A percentile compares a stretch with the other conserved stretches of the same genome.
Conservation (phyloP, 495 filamentous ascomycete species). For the Bryoglossum gracile region DNA sequence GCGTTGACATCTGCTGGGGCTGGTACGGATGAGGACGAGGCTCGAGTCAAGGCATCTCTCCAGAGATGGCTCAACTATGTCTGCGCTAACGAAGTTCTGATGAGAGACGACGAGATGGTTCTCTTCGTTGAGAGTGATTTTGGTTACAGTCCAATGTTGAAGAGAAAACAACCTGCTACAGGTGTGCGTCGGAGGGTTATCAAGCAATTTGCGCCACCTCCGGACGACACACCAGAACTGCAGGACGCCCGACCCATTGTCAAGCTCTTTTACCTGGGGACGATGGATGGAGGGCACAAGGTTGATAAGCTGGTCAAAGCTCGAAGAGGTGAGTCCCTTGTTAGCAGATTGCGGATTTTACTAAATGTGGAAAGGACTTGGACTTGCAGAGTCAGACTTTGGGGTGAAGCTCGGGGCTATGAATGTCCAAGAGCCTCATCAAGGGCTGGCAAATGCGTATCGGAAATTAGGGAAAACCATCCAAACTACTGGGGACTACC, state of each 20-base stretch:
- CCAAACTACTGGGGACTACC: slow-evolving; percentile 87
- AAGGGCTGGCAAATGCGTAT: slow-evolving; percentile 80
- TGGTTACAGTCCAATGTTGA: slow-evolving; percentile 91
- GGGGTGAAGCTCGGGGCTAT: slow-evolving; percentile 81
- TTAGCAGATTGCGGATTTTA: not conserved
- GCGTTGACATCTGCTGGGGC: slow-evolving; percentile 87
- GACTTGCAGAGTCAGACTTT: slow-evolving; percentile 87
- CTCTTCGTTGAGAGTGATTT: slow-evolving; percentile 98
- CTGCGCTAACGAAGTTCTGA: slow-evolving; percentile 84
- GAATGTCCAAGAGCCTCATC: slow-evolving; percentile 82
- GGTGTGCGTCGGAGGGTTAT: slow-evolving; percentile 89
- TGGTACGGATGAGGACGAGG: slow-evolving; percentile 94
- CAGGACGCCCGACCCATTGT: slow-evolving; percentile 82
- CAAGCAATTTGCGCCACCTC: slow-evolving; percentile 97
- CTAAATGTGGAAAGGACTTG: slow-evolving; percentile 55
- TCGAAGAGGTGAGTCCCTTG: slow-evolving; percentile 62
- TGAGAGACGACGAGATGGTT: slow-evolving; percentile 92
- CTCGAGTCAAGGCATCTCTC: slow-evolving; percentile 76
- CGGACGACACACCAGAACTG: slow-evolving; percentile 94
- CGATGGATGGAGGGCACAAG: slow-evolving; percentile 94
- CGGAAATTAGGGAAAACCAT: slow-evolving; percentile 91
- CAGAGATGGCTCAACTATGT: slow-evolving; percentile 94
- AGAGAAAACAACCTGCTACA: slow-evolving; percentile 94
- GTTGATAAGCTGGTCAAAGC: slow-evolving; percentile 90
- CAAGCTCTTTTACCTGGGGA: slow-evolving; percentile 90